Conservation (phyloP, 148 eudicot genomes). For the Vaccinium myrtillus region DNA sequence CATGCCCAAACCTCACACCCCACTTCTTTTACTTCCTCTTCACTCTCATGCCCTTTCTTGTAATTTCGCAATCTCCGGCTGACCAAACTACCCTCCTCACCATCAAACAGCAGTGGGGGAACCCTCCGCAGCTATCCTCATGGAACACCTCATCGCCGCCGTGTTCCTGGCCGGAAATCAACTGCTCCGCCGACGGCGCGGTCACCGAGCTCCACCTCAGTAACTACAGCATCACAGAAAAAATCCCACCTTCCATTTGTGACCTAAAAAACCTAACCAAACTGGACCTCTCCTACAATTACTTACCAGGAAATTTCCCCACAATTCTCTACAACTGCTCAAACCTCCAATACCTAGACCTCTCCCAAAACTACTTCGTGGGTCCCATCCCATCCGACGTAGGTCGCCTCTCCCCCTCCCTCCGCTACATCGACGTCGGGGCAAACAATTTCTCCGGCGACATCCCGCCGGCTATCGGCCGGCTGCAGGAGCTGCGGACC, state of each 20-base stretch:
- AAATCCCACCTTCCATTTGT: conserved; percentile 57
- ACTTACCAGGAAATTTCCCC: conserved; percentile 49
- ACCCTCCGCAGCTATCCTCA: conserved; percentile 32
- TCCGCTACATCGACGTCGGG: conserved; percentile 44
- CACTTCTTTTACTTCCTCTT: conserved; percentile 24
- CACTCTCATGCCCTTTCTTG: conserved; percentile 44
- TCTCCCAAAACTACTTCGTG: conserved; percentile 53
- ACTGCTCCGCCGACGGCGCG: conserved; percentile 32
- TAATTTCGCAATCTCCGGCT: conserved; percentile 44
- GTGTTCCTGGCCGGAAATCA: conserved; percentile 64
- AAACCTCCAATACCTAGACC: conserved; percentile 38
- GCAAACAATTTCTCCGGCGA: conserved; percentile 64
- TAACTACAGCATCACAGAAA: conserved; percentile 10
- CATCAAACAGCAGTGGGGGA: conserved; percentile 51
- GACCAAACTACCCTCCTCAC: conserved; percentile 46
- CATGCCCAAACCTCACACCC: not conserved
- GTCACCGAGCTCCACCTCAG: conserved; percentile 43
- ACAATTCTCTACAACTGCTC: conserved; percentile 47
- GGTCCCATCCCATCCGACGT: conserved; percentile 64
- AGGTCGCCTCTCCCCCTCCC: conserved; percentile 40
- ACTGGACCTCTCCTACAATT: conserved; percentile 46
- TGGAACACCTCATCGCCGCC: conserved; percentile 57
- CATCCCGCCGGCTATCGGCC: conserved; percentile 39
- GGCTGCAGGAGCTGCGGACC: conserved; percentile 10
- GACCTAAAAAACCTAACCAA: conserved; percentile 44